phyloP scores from a whole-genome alignment of 140 eudicot species.

The Erigeron philadelphicus region DNA sequence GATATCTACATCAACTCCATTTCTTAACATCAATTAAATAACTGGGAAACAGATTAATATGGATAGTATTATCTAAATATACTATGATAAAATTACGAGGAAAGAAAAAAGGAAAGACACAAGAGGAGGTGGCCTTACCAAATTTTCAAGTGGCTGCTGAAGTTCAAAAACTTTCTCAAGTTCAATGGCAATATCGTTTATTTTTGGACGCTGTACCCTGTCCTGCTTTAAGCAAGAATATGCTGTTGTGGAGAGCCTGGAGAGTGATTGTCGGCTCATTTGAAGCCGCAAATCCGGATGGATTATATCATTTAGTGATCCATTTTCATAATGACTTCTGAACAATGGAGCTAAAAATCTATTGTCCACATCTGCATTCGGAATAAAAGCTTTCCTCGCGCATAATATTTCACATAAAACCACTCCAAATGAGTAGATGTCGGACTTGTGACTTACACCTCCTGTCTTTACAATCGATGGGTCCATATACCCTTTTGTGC shows the following conservation, averaged over 20 bases:
- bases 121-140: background rate
- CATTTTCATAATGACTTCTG: background rate
- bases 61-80: background rate
- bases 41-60: background rate
- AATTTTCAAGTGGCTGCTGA: background rate
- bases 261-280: background rate
- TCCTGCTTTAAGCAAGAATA: background rate
- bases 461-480: background rate
- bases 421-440: background rate
- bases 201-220: background rate
- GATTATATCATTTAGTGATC: background rate
- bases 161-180: conserved; percentile 11
- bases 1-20: no score
- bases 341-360: background rate
- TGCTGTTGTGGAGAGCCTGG: background rate
- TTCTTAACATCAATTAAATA: background rate
- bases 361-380: background rate
- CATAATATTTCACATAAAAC: background rate
- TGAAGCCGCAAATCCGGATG: background rate
- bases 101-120: background rate
- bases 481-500: background rate
- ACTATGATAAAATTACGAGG: background rate
- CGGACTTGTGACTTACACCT: background rate
- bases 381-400: background rate
- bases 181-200: background rate